Evolutionary conservation across 1,284 basidiomycete species (phyloP), one percentile per base, ranked within the genome.

Genomic region (Ganoderma resinaceum): DNA sequence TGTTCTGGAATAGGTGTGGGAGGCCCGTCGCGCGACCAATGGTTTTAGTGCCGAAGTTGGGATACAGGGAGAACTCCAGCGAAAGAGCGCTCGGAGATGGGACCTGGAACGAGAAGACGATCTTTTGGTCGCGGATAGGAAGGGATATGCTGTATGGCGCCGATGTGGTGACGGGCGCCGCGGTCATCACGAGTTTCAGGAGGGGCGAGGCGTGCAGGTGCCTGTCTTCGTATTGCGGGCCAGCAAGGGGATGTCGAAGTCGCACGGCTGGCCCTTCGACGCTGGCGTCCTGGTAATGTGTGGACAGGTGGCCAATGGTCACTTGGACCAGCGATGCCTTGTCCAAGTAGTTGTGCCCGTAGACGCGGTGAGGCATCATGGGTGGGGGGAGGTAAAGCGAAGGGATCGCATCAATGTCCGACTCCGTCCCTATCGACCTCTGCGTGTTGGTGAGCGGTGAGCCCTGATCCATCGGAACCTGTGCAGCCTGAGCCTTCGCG

Each of bases 1-100:
- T 83, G 64, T 87, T 82, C 55, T 82, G 78, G 76, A 97, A 94
- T 61, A 93, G 85, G 2, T 89, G 89, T 3, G 97, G 92, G 38
- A 97, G 84, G 31, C 95, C 94, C 57, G 97, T 91, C 20, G 96
- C 97, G 72, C 97, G 91, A 35, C 97, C 98, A 71, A 99, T 95
- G 42, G 97, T 95, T 81, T 96, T 97, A 38, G 95, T 97, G n/a
- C 98, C 98, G 80, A 99, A 99, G 70, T 95, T 98, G 9, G 98
- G 98, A 83, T 97, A 98, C 33, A 99, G 85, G 49, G 97, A 98
- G 78, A 99, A 95, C 79, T 99, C 95, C 74, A 99, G 83, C 1
- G 91, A 90, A 69, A 99, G 89, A 43, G 87, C 85, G 63, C 91
- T 89, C 26, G 97, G 72, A 77, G 87, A 84, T 79, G 90, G 78